Evolutionary conservation across 164 flowering plant species (phyloP).

Genomic region (Macadamia tetraphylla): DNA sequence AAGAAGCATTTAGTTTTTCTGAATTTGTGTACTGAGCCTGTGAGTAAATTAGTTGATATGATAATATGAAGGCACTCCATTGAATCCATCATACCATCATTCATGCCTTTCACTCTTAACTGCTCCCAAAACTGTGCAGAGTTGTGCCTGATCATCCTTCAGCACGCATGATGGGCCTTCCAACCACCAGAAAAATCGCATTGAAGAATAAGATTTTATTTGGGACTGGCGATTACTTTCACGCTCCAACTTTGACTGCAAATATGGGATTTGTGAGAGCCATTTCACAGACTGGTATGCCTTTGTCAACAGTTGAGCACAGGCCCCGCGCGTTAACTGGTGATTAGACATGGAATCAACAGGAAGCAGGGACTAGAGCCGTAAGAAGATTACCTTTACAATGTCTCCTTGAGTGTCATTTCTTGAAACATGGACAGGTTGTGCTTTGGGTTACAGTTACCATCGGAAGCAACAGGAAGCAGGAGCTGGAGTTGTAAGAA

Average conservation of each 20-base stretch:
- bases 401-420: too few relatives aligned
- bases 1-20: too few relatives aligned
- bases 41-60: too few relatives aligned
- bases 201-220: conserved; percentile 75
- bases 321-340: conserved; percentile 84
- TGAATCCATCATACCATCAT: too few relatives aligned
- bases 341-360: conserved; percentile 29
- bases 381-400: too few relatives aligned
- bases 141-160: conserved; percentile 75
- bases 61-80: too few relatives aligned
- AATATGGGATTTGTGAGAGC: conserved; percentile 91
- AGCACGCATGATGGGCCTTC: conserved; percentile 60
- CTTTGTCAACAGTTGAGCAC: conserved; percentile 67
- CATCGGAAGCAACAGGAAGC: not conserved
- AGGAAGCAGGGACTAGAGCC: not conserved
- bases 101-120: not conserved
- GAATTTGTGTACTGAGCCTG: too few relatives aligned
- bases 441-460: too few relatives aligned
- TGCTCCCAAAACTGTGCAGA: conserved; percentile 32
- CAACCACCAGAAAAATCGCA: conserved; percentile 83
- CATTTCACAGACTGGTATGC: conserved; percentile 87
- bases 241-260: conserved; percentile 82
- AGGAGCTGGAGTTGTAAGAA: not conserved
- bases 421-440: too few relatives aligned
- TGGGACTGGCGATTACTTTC: conserved; percentile 85